phyloP scores from a whole-genome alignment of 2,329 filamentous ascomycete genomes.

The Fusarium tanahbumbuense region DNA sequence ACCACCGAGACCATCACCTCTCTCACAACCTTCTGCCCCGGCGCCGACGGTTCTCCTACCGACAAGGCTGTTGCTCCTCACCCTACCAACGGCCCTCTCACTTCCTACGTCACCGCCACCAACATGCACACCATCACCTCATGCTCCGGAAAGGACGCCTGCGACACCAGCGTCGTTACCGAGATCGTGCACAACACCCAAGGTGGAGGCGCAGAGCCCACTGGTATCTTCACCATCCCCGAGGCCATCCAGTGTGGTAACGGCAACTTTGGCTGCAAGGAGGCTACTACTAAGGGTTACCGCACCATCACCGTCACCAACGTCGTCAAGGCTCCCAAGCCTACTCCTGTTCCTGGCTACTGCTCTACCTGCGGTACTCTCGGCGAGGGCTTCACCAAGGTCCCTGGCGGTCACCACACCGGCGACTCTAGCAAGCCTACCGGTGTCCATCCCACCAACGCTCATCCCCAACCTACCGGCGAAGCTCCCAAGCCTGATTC shows the following conservation, averaged over 20 bases:
- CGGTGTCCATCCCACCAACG: conserved; percentile 2
- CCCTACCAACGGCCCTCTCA: conserved; percentile 21
- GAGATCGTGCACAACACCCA: conserved; percentile 43
- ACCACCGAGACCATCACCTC: conserved; percentile 45
- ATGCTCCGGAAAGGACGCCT: conserved; percentile 61
- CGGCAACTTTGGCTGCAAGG: conserved; percentile 45
- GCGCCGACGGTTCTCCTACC: conserved; percentile 2
- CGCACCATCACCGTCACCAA: conserved; percentile 44
- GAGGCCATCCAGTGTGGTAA: conserved; percentile 45
- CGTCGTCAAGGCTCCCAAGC: conserved; percentile 40
- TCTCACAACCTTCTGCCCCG: conserved; percentile 55
- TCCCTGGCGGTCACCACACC: conserved; percentile 2
- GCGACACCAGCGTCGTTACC: conserved; percentile 40
- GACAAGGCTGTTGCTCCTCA: conserved; percentile 4
- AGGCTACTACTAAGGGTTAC: conserved; percentile 43
- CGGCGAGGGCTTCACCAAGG: not conserved
- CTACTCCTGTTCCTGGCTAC: conserved; percentile 44
- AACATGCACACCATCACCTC: conserved; percentile 67
- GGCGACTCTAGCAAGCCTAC: not conserved
- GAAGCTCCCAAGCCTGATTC: conserved; percentile 6
- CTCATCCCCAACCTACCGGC: not conserved
- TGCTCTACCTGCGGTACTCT: conserved; percentile 43
- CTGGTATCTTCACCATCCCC: conserved; percentile 47
- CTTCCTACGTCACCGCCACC: conserved; percentile 63
- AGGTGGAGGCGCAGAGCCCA: conserved; percentile 43